These are phyloP conservation scores for Ascochyta fabae DNA, from an alignment of 2,329 filamentous ascomycete genomes.

Conservation along the genomic window DNA sequence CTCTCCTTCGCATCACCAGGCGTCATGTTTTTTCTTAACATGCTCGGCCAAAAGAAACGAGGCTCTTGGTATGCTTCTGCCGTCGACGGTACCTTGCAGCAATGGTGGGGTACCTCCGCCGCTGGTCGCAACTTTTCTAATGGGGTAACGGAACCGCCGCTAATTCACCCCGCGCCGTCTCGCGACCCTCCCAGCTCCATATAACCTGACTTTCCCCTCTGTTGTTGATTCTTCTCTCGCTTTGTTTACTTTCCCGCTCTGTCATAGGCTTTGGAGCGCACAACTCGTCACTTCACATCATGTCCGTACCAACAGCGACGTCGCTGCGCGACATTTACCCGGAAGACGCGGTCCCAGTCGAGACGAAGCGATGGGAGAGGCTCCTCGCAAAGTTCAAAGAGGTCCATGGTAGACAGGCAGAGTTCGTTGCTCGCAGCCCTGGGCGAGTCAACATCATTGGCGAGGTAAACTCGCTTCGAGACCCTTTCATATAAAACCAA, in stretches of 20 bases:
- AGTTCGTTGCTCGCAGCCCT: constrained; percentile 88
- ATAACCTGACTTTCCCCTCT: constrained; percentile 7
- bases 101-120: constrained; percentile 3
- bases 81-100: constrained; percentile 8
- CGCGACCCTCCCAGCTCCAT: constrained; percentile 24
- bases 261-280: not conserved
- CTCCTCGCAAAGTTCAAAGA: constrained; percentile 75
- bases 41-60: too few relatives aligned
- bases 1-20: not conserved
- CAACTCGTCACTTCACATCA: constrained; percentile 18
- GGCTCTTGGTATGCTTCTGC: not conserved
- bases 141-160: constrained; percentile 31
- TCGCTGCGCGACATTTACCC: constrained; percentile 86
- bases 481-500: not conserved
- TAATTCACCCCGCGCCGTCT: constrained; percentile 24
- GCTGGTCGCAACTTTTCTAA: not conserved
- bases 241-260: constrained; percentile 1
- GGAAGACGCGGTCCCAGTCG: constrained; percentile 68
- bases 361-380: constrained; percentile 76
- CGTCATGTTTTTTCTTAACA: not conserved
- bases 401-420: constrained; percentile 71
- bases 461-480: constrained; percentile 58
- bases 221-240: not conserved
- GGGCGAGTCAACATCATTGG: constrained; percentile 98
- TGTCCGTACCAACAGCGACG: constrained; percentile 73